A percentile compares a stretch with the other conserved stretches of the same genome.
Evolutionary conservation across 1,139 yeast species (phyloP).

Genomic region (Yamadazyma epiphylla): DNA sequence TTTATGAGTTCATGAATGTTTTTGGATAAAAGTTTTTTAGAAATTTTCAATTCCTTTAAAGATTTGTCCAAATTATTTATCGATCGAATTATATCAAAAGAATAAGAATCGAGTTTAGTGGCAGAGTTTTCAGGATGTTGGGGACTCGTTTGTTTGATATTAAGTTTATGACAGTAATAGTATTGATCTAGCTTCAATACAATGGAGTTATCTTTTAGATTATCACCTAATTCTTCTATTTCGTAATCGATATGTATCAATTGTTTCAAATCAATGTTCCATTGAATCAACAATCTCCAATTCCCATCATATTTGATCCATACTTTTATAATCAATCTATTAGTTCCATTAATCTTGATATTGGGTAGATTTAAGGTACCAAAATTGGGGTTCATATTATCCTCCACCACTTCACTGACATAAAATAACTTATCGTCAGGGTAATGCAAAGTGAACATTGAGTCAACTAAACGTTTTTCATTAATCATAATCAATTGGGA

Average conservation of each 20-base stretch:
- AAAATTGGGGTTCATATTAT: conserved; percentile 29
- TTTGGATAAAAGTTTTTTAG: conserved; percentile 16
- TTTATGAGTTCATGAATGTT: conserved; percentile 15
- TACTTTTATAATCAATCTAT: conserved; percentile 18
- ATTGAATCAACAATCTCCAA: conserved; percentile 21
- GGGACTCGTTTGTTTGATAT: conserved; percentile 6
- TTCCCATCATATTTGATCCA: conserved; percentile 15
- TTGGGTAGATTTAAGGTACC: conserved; percentile 25
- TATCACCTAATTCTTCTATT: conserved; percentile 13
- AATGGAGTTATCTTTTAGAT: conserved; percentile 22
- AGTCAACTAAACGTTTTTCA: conserved; percentile 18
- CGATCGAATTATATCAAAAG: conserved; percentile 34
- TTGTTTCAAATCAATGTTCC: conserved; percentile 19
- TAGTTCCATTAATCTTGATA: conserved; percentile 8
- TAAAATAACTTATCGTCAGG: conserved; percentile 20
- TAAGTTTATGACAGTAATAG: conserved; percentile 18
- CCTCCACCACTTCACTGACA: conserved; percentile 30
- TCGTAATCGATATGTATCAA: conserved; percentile 13
- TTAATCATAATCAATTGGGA: conserved; percentile 9
- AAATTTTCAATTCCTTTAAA: conserved; percentile 23
- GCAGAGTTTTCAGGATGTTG: neutral
- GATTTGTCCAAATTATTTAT: conserved; percentile 28
- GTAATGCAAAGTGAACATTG: conserved; percentile 26
- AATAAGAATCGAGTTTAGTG: conserved; percentile 19
- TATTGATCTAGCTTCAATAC: conserved; percentile 20